Evolutionary conservation across 1,284 basidiomycete species (phyloP), one percentile per base, ranked within the genome.

Genomic region (Ceratobasidium sp.): DNA sequence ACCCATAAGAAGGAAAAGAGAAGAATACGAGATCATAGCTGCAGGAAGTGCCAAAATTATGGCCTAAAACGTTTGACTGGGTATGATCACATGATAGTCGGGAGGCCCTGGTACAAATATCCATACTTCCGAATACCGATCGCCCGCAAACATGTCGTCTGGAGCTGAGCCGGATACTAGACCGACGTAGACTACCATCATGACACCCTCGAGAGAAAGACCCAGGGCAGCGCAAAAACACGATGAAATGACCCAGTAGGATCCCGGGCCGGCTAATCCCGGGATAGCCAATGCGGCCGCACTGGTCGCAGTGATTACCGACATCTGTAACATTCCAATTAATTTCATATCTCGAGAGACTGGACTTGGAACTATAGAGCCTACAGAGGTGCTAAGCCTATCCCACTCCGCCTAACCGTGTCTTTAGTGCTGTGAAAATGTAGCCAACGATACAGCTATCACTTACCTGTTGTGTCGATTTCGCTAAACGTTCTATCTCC

Each of bases 221-320:
- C 67, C 67, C 10, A 69, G n/a, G 5, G 67, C 67, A 6, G 26
- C 49, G 23, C 67, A 69, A 53, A 69, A 69, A 42, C 67, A 69
- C 6, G 67, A 46, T 10, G 39, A 46, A 10, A 69, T 53, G 20
- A 69, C 44, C 67, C 67, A 69, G 28, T 51, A 69, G n/a, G 67
- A 26, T 4, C 28, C 51, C 5, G 67, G 67, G 9, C 67, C 67
- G 15, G 67, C 67, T 23, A 69, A 28, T 6, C 67, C 49, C 28
- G 67, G 67, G 6, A 69, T 69, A 13, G 67, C 67, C 6, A 69
- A 28, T 15, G 67, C 44, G 4, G 67, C 67, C 6, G 67, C 67
- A 69, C 67, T 69, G 4, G 67, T 69, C 18, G 67, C 67, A 9
- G 67, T 69, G 46, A 69, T 69, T 6, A 69, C 67, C 12, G 67